phyloP scores from a whole-genome alignment of 1,284 basidiomycete species.

The Ceratobasidium sp. region DNA sequence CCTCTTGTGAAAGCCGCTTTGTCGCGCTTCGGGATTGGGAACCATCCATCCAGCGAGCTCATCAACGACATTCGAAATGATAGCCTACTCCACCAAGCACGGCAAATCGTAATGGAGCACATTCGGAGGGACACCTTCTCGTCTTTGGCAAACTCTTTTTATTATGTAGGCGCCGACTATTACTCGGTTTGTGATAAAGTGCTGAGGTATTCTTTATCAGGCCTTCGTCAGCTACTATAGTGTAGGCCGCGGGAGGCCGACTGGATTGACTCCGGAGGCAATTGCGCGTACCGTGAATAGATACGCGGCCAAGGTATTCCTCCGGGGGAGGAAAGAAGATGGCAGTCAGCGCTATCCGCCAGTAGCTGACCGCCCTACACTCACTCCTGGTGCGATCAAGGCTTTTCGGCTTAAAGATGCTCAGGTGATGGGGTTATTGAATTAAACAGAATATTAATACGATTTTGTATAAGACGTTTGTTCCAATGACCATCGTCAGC shows the following conservation, averaged over 20 bases:
- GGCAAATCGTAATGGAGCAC: not conserved
- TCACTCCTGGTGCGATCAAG: not conserved
- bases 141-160: not conserved
- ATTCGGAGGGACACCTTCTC: not conserved
- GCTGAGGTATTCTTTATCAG: not conserved
- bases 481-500: no score
- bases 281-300: not conserved
- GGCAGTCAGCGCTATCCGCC: slow-evolving; percentile 2
- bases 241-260: not conserved
- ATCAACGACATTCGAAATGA: slow-evolving; percentile 4
- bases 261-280: not conserved
- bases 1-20: not conserved
- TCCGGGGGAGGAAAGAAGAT: not conserved
- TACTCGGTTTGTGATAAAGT: not conserved
- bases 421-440: not conserved
- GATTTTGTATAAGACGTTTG: no score
- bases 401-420: not conserved
- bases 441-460: no score
- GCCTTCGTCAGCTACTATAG: not conserved
- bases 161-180: not conserved
- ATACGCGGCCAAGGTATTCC: slow-evolving; percentile 9
- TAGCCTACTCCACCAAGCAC: not conserved
- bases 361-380: not conserved
- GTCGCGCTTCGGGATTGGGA: not conserved
- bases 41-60: not conserved